Evolutionary conservation across 2,329 filamentous ascomycete species (phyloP).

Genomic region (Trichophyton benhamiae): DNA sequence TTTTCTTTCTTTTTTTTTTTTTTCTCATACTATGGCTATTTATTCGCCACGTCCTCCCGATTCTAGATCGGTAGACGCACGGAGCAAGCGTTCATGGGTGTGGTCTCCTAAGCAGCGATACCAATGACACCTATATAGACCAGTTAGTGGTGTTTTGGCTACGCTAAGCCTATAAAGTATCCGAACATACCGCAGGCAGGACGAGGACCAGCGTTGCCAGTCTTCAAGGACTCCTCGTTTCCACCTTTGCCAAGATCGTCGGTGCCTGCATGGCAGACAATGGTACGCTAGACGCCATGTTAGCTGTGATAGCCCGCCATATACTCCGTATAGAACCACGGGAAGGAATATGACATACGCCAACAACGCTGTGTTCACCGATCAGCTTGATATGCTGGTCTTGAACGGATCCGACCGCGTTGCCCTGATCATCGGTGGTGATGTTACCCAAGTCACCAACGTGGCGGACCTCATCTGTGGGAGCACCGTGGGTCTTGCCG

Average conservation of each 20-base stretch:
- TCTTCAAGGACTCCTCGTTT: conserved; percentile 94
- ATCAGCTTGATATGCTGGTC: conserved; percentile 92
- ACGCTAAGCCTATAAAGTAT: neutral
- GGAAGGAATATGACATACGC: conserved; percentile 45
- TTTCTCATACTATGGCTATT: neutral
- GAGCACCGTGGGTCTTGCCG: conserved; percentile 83
- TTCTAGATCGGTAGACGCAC: neutral
- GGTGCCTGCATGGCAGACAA: conserved; percentile 88
- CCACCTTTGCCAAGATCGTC: conserved; percentile 91
- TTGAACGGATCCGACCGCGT: conserved; percentile 63
- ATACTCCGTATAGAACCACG: neutral
- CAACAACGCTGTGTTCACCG: conserved; percentile 85
- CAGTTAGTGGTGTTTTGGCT: neutral
- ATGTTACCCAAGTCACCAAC: conserved; percentile 97
- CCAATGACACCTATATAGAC: conserved; percentile 61
- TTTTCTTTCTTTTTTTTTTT: neutral
- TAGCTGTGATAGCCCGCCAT: neutral
- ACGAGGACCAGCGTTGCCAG: conserved; percentile 83
- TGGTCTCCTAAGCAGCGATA: conserved; percentile 58
- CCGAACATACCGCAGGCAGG: conserved; percentile 74
- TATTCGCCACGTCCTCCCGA: neutral
- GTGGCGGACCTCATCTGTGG: conserved; percentile 70
- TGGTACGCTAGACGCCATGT: conserved; percentile 55
- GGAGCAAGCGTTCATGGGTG: neutral
- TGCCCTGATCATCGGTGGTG: conserved; percentile 86